Evolutionary conservation across 345 rosid species (phyloP).

Genomic region (Geranium brycei): DNA sequence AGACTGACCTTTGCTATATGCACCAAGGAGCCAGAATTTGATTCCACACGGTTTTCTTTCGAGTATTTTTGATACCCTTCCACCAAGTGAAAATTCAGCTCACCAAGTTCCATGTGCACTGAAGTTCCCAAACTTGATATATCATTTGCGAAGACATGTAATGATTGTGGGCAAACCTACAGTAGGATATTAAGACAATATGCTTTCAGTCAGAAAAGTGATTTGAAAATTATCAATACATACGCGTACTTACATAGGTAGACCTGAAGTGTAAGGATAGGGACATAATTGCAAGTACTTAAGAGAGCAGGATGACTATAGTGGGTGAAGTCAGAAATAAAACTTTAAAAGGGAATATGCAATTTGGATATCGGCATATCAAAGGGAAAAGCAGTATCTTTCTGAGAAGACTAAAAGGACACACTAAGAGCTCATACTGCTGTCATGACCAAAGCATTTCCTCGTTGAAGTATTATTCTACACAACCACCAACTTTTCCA

Average conservation of each 20-base stretch:
- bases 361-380: no score
- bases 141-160: constrained; percentile 87
- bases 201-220: neutral
- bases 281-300: neutral
- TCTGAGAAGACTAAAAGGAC: no score
- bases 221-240: no score
- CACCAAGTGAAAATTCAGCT: constrained; percentile 77
- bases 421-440: no score
- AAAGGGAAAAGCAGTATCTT: neutral
- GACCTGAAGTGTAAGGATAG: neutral
- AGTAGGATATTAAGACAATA: constrained; percentile 12
- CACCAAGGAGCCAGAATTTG: constrained; percentile 79
- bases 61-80: constrained; percentile 88
- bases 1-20: constrained; percentile 81
- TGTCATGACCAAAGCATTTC: no score
- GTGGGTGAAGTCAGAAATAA: no score
- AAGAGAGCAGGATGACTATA: neutral
- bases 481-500: no score
- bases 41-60: constrained; percentile 74
- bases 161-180: constrained; percentile 91
- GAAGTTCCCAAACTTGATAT: constrained; percentile 60
- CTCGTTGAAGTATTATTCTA: no score
- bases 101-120: constrained; percentile 91
- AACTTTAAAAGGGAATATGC: neutral
- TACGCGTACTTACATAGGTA: neutral